Conservation (phyloP, 2,329 filamentous ascomycete genomes). For the Fusarium sacchari region DNA sequence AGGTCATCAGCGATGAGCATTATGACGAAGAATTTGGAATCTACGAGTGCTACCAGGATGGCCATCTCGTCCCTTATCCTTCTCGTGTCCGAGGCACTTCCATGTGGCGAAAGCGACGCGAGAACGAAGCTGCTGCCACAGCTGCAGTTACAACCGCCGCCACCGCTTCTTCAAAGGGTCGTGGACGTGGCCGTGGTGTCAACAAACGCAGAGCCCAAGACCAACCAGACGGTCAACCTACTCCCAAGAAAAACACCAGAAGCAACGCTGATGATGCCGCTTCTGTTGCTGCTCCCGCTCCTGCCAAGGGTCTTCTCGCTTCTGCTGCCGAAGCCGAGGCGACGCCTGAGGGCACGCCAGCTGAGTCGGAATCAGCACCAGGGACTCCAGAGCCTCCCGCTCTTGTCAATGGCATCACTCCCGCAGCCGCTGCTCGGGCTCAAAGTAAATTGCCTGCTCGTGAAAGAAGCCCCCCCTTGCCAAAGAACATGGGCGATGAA, state of each 20-base stretch:
- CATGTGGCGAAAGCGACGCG: conserved; percentile 52
- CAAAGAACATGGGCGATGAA: conserved; percentile 55
- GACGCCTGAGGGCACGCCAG: conserved; percentile 49
- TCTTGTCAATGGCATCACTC: conserved; percentile 42
- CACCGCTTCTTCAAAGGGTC: conserved; percentile 42
- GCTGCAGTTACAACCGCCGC: conserved; percentile 42
- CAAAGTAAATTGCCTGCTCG: conserved; percentile 48
- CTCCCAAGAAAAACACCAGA: conserved; percentile 59
- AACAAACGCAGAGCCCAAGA: conserved; percentile 63
- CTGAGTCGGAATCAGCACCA: conserved; percentile 50
- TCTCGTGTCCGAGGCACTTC: conserved; percentile 56
- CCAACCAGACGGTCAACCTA: conserved; percentile 60
- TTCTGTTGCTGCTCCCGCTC: conserved; percentile 42
- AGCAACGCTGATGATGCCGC: conserved; percentile 47
- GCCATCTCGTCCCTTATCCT: conserved; percentile 57
- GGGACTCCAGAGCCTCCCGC: conserved; percentile 49
- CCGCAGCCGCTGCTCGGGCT: conserved; percentile 39
- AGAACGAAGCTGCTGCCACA: conserved; percentile 51
- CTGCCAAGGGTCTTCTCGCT: conserved; percentile 53
- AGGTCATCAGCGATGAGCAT: conserved; percentile 56
- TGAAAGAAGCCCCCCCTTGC: conserved; percentile 52
- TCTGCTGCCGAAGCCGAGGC: conserved; percentile 51
- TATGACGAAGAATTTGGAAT: conserved; percentile 55
- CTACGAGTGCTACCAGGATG: conserved; percentile 55
- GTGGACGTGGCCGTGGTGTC: conserved; percentile 48